A percentile compares a stretch with the other conserved stretches of the same genome.
These are phyloP conservation scores for Penicillium corylophilum DNA, from an alignment of 2,329 filamentous ascomycete species.

Conservation along the genomic window DNA sequence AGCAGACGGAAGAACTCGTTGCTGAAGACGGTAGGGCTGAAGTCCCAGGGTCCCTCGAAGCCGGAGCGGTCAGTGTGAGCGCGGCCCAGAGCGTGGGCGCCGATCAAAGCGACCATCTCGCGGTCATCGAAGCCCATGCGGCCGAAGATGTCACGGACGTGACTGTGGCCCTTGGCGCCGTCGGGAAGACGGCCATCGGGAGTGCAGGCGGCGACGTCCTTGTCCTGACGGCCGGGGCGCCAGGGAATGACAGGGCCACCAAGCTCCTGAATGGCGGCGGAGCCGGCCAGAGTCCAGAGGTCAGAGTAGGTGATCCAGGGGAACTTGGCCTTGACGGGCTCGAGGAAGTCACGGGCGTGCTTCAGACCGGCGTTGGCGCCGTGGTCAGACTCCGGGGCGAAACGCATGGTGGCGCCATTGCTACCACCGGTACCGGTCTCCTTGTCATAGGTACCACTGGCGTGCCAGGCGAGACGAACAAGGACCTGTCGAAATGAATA, in stretches of 20 bases:
- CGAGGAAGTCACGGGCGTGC: constrained; percentile 84
- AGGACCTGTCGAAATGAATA: constrained; percentile 55
- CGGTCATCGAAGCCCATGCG: constrained; percentile 98
- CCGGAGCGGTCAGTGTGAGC: constrained; percentile 88
- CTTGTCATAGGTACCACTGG: constrained; percentile 87
- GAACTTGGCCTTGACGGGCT: constrained; percentile 85
- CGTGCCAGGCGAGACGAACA: constrained; percentile 89
- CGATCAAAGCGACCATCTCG: constrained; percentile 87
- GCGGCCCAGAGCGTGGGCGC: constrained; percentile 83
- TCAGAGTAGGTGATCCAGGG: constrained; percentile 97
- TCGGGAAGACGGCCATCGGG: constrained; percentile 91
- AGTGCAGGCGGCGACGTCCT: constrained; percentile 79
- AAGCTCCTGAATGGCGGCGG: constrained; percentile 91
- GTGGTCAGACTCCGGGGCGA: constrained; percentile 82
- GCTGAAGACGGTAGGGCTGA: constrained; percentile 84
- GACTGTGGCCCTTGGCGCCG: constrained; percentile 71
- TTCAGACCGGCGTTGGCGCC: constrained; percentile 91
- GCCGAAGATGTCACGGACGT: constrained; percentile 88
- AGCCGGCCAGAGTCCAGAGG: constrained; percentile 88
- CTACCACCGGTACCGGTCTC: constrained; percentile 84
- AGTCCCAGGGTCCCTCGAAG: constrained; percentile 87
- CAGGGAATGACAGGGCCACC: constrained; percentile 83
- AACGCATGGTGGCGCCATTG: constrained; percentile 97
- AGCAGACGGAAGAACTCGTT: constrained; percentile 94
- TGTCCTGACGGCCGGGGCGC: constrained; percentile 80